Conservation (phyloP, 768 basidiomycete species). For the Crassisporium funariophilum region DNA sequence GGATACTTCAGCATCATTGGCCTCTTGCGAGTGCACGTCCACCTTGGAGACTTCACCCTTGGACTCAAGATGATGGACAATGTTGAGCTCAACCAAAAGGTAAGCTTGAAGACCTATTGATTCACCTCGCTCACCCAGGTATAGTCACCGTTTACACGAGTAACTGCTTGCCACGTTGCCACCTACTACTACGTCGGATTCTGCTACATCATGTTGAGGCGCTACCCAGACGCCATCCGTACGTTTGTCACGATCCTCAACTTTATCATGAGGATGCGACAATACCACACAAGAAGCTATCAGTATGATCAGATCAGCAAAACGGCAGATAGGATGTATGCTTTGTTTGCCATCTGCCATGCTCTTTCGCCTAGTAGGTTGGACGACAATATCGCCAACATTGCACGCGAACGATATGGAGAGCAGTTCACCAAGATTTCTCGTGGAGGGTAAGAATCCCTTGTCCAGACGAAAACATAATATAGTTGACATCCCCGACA, state of each 20-base stretch:
- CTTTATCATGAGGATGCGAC: slow-evolving; percentile 94
- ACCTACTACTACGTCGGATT: slow-evolving; percentile 96
- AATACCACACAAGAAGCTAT: slow-evolving; percentile 95
- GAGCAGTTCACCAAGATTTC: slow-evolving; percentile 88
- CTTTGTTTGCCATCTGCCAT: slow-evolving; percentile 91
- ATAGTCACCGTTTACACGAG: slow-evolving; percentile 87
- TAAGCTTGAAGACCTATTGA: slow-evolving; percentile 21
- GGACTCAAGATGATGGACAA: slow-evolving; percentile 94
- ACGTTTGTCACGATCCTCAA: slow-evolving; percentile 91
- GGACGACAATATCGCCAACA: slow-evolving; percentile 93
- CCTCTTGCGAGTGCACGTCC: slow-evolving; percentile 91
- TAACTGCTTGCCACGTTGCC: slow-evolving; percentile 95
- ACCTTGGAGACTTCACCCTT: slow-evolving; percentile 94
- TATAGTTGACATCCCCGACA: neutral
- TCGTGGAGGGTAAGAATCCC: slow-evolving; percentile 59
- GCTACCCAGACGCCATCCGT: slow-evolving; percentile 95
- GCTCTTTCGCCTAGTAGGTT: slow-evolving; percentile 89
- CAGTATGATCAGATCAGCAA: slow-evolving; percentile 99
- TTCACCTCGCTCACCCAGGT: slow-evolving; percentile 11
- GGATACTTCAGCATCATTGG: slow-evolving; percentile 98
- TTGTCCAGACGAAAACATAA: neutral
- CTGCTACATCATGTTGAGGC: slow-evolving; percentile 93
- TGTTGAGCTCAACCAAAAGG: slow-evolving; percentile 91
- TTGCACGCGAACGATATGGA: slow-evolving; percentile 90
- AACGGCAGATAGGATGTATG: slow-evolving; percentile 97